phyloP scores from a whole-genome alignment of 805 yeast genomes.

The Candida yuanshanica region DNA sequence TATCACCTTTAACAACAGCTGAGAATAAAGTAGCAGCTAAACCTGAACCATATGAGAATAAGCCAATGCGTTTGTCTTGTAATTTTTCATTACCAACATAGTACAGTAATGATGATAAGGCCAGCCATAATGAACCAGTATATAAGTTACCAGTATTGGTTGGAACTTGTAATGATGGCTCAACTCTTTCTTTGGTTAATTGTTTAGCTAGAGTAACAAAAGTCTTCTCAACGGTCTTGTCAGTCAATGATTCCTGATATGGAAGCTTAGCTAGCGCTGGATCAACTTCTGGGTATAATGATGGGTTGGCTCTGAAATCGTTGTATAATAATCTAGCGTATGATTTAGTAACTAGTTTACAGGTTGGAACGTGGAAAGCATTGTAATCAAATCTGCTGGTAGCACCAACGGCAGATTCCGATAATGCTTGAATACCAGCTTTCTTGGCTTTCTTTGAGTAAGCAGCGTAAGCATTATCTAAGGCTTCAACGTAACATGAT shows the following conservation, averaged over 20 bases:
- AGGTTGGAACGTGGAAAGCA: slow-evolving; percentile 97
- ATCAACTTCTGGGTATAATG: slow-evolving; percentile 56
- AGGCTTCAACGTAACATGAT: slow-evolving; percentile 88
- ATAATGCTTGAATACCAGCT: slow-evolving; percentile 39
- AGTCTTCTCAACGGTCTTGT: slow-evolving; percentile 77
- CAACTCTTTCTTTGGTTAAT: slow-evolving; percentile 58
- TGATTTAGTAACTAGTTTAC: slow-evolving; percentile 90
- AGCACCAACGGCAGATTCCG: slow-evolving; percentile 58
- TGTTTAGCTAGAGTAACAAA: slow-evolving; percentile 74
- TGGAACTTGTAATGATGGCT: slow-evolving; percentile 78
- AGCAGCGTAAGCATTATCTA: slow-evolving; percentile 78
- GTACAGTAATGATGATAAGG: slow-evolving; percentile 75
- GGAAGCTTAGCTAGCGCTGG: slow-evolving; percentile 42
- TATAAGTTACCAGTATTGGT: slow-evolving; percentile 98
- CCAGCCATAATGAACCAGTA: slow-evolving; percentile 88
- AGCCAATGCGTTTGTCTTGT: slow-evolving; percentile 79
- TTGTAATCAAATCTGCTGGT: slow-evolving; percentile 79
- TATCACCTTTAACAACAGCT: slow-evolving; percentile 74
- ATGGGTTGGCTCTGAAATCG: slow-evolving; percentile 73
- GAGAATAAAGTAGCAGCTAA: slow-evolving; percentile 88
- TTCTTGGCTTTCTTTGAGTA: slow-evolving; percentile 73
- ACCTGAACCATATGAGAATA: slow-evolving; percentile 98
- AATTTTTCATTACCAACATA: slow-evolving; percentile 69
- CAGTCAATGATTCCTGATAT: slow-evolving; percentile 75
- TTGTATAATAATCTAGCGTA: slow-evolving; percentile 88